These are phyloP conservation scores for Morella rubra DNA, from an alignment of 306 rosid genomes.

Conservation along the genomic window DNA sequence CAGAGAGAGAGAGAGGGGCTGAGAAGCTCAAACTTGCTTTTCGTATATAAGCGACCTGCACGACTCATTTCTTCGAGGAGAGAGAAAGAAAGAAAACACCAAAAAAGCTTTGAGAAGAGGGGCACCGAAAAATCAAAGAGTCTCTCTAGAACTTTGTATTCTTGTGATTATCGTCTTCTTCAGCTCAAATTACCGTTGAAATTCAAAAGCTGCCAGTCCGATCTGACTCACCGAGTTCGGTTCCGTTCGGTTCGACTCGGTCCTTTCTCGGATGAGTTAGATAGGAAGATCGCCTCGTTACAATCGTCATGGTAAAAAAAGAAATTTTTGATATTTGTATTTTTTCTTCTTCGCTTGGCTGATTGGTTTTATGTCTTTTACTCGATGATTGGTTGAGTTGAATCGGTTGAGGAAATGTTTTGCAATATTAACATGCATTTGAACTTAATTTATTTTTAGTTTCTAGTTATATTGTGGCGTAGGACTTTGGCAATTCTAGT, in stretches of 20 bases:
- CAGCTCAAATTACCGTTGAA: slow-evolving; percentile 45
- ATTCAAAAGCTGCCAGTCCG: slow-evolving; percentile 48
- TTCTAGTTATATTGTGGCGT: neutral
- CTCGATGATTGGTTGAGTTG: slow-evolving; percentile 48
- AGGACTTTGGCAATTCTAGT: neutral
- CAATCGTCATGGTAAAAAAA: slow-evolving; percentile 77
- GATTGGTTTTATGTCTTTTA: slow-evolving; percentile 41
- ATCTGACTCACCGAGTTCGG: slow-evolving; percentile 64
- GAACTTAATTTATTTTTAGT: neutral
- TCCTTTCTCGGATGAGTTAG: slow-evolving; percentile 81
- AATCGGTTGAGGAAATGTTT: slow-evolving; percentile 36
- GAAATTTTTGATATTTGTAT: slow-evolving; percentile 2
- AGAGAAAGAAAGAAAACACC: neutral
- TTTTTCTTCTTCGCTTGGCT: slow-evolving; percentile 6
- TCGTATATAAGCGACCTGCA: slow-evolving; percentile 30
- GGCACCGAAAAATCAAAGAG: slow-evolving; percentile 14
- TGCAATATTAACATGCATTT: slow-evolving; percentile 15
- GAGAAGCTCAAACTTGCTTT: slow-evolving; percentile 38
- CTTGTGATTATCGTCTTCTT: slow-evolving; percentile 50
- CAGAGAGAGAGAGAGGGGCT: slow-evolving; percentile 40
- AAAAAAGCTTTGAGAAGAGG: slow-evolving; percentile 18
- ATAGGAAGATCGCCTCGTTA: slow-evolving; percentile 50
- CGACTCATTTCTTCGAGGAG: slow-evolving; percentile 31
- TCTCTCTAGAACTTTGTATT: slow-evolving; percentile 42
- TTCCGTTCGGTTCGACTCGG: slow-evolving; percentile 39